A percentile compares a stretch with the other conserved stretches of the same genome.
Evolutionary conservation across 208 protist genomes (phyloP).

Genomic region (Trypanosoma mega): DNA sequence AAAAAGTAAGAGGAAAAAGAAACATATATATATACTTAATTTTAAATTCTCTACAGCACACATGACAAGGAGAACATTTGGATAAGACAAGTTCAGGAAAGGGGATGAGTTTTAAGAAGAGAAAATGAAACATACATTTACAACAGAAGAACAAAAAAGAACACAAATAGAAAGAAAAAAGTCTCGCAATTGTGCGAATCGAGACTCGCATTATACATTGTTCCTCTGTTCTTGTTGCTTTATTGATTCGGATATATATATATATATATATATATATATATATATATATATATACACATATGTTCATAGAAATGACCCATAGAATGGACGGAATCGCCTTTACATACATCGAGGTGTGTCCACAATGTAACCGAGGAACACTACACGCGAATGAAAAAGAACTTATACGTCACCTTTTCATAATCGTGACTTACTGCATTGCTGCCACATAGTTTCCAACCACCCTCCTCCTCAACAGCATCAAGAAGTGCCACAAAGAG

Average conservation of each 20-base stretch:
- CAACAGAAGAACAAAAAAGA: constrained; percentile 1
- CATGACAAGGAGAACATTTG: not conserved
- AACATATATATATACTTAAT: not conserved
- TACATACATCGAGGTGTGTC: constrained; percentile 26
- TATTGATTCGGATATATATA: too few relatives aligned
- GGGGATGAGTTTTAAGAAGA: too few relatives aligned
- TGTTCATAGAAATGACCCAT: too few relatives aligned
- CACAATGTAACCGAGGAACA: constrained; percentile 56
- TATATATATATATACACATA: too few relatives aligned
- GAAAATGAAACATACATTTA: not conserved
- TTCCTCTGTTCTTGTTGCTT: too few relatives aligned
- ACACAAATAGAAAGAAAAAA: constrained; percentile 1
- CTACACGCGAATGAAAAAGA: constrained; percentile 80
- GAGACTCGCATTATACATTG: too few relatives aligned
- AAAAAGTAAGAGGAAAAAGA: not conserved
- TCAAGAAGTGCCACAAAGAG: constrained; percentile 81
- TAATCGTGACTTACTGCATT: constrained; percentile 70
- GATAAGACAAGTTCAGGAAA: not conserved
- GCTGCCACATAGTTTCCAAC: constrained; percentile 84
- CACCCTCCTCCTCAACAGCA: constrained; percentile 82
- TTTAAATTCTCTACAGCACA: too few relatives aligned
- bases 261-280: too few relatives aligned
- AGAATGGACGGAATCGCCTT: not conserved
- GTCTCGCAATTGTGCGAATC: too few relatives aligned
- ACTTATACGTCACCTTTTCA: constrained; percentile 85